A percentile compares a stretch with the other conserved stretches of the same genome.
These are phyloP conservation scores for Lentinula sp. DNA, from an alignment of 768 basidiomycete genomes.

Conservation along the genomic window DNA sequence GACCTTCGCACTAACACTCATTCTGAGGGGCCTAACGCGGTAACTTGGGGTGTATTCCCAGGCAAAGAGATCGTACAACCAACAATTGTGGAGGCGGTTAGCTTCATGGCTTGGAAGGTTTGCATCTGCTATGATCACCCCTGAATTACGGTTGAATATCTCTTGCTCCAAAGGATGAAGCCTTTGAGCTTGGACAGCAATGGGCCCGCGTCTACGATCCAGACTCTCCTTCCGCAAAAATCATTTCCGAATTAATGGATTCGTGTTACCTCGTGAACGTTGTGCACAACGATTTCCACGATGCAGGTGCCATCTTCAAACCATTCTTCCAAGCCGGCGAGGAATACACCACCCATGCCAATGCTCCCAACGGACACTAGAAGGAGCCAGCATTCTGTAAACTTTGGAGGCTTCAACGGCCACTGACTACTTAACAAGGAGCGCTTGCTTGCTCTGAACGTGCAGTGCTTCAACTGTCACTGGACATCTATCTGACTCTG, in stretches of 20 bases:
- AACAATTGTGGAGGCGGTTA: slow-evolving; percentile 94
- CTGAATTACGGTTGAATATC: slow-evolving; percentile 3
- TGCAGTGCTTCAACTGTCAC: slow-evolving; percentile 1
- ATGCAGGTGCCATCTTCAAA: slow-evolving; percentile 75
- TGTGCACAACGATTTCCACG: slow-evolving; percentile 94
- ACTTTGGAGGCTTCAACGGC: neutral
- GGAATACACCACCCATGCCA: slow-evolving; percentile 41
- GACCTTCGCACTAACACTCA: slow-evolving; percentile 94
- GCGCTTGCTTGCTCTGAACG: slow-evolving; percentile 4
- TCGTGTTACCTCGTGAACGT: slow-evolving; percentile 86
- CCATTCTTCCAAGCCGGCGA: slow-evolving; percentile 79
- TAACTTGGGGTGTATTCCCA: slow-evolving; percentile 98
- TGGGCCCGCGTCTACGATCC: slow-evolving; percentile 87
- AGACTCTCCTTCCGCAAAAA: slow-evolving; percentile 64
- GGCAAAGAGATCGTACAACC: slow-evolving; percentile 96
- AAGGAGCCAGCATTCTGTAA: neutral
- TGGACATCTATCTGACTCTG: neutral
- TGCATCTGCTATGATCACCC: slow-evolving; percentile 12
- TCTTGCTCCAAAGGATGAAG: slow-evolving; percentile 67
- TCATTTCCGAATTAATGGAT: slow-evolving; percentile 78
- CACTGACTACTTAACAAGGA: neutral
- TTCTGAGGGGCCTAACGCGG: slow-evolving; percentile 95
- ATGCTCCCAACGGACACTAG: slow-evolving; percentile 32
- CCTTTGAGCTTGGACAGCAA: slow-evolving; percentile 85
- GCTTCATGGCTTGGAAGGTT: slow-evolving; percentile 98